Evolutionary conservation across 1,139 yeast genomes (phyloP).

Genomic region (Sugiyamaella pinicola): DNA sequence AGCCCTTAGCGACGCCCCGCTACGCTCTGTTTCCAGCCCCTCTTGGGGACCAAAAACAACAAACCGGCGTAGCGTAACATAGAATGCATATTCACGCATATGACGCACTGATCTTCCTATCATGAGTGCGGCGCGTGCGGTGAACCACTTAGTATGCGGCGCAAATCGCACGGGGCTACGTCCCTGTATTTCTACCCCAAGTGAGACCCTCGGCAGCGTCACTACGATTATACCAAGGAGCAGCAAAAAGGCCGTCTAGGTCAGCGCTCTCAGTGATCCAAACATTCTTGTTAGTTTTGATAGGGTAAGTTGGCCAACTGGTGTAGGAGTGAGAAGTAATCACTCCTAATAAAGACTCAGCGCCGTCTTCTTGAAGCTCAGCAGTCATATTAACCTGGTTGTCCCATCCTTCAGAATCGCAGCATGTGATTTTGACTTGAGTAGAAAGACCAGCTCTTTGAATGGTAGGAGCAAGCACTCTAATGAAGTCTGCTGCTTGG

Average conservation of each 20-base stretch:
- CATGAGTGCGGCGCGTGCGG: too few species aligned
- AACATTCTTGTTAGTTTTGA: slow-evolving; percentile 11
- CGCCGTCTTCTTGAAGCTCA: slow-evolving; percentile 17
- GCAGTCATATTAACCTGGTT: slow-evolving; percentile 18
- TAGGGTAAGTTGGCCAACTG: slow-evolving; percentile 12
- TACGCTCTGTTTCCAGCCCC: too few species aligned
- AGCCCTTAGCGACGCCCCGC: too few species aligned
- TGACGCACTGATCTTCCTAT: too few species aligned
- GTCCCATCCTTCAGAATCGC: slow-evolving; percentile 21
- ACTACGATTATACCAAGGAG: slow-evolving; percentile 16
- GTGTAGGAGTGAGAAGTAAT: slow-evolving; percentile 28
- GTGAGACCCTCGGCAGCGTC: slow-evolving; percentile 19
- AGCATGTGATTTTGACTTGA: slow-evolving; percentile 17
- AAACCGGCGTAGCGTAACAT: too few species aligned
- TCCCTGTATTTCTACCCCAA: too few species aligned
- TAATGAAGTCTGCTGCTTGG: slow-evolving; percentile 21
- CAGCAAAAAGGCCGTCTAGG: slow-evolving; percentile 1
- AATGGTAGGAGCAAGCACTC: slow-evolving; percentile 14
- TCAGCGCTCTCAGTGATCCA: slow-evolving; percentile 22
- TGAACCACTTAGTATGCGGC: too few species aligned
- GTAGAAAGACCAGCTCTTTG: slow-evolving; percentile 17
- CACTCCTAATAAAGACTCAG: slow-evolving; percentile 19
- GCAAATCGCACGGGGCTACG: too few species aligned
- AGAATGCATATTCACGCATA: too few species aligned
- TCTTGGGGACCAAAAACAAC: too few species aligned